phyloP scores from a whole-genome alignment of 176 grass and related monocot genomes.

The Eleusine coracana region DNA sequence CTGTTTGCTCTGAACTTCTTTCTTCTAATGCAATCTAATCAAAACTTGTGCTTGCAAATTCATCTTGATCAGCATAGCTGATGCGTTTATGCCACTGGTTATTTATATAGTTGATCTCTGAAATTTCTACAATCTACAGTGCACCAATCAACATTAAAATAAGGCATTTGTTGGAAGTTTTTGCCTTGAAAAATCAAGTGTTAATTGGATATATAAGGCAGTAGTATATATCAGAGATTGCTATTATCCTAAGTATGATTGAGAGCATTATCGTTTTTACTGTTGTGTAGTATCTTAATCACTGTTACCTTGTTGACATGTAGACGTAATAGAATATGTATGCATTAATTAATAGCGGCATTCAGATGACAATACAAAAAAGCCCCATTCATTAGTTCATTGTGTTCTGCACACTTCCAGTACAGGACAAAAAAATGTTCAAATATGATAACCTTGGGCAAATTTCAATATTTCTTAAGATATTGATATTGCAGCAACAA shows the following conservation, averaged over 20 bases:
- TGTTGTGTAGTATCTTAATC: neutral
- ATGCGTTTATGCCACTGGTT: neutral
- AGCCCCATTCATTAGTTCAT: neutral
- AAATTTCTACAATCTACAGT: conserved; percentile 1
- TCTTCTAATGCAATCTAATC: conserved; percentile 15
- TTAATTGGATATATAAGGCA: neutral
- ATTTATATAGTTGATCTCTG: neutral
- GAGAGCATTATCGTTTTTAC: conserved; percentile 10
- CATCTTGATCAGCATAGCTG: neutral
- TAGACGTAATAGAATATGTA: conserved; percentile 4
- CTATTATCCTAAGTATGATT: neutral
- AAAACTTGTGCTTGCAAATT: neutral
- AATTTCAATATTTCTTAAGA: neutral
- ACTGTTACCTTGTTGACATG: neutral
- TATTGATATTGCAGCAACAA: neutral
- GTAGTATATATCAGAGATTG: neutral
- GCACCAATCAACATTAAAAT: too few species aligned
- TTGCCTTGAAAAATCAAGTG: neutral
- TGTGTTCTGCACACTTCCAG: neutral
- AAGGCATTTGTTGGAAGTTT: neutral
- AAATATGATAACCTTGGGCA: neutral
- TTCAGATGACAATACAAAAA: conserved; percentile 18
- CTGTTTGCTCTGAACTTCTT: conserved; percentile 26
- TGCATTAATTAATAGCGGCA: neutral
- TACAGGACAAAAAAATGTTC: neutral